phyloP scores from a whole-genome alignment of 192 early-diverging fungal genomes.

The Coemansia sp. region DNA sequence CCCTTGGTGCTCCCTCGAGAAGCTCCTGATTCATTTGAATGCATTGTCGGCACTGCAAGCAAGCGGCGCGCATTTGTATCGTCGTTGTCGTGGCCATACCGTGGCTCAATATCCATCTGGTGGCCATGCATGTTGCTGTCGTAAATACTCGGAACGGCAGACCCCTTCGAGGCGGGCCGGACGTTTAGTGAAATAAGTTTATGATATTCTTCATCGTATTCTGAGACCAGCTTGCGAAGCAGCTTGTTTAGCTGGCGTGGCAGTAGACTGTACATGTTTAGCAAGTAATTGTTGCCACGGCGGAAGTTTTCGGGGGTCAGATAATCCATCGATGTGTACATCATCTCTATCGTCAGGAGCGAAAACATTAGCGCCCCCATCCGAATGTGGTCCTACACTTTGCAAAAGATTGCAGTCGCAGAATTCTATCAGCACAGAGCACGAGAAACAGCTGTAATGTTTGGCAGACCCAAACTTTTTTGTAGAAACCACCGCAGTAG shows the following conservation, averaged over 20 bases:
- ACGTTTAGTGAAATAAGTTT: constrained; percentile 22
- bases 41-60: not conserved
- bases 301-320: constrained; percentile 42
- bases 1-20: not conserved
- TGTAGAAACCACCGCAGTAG: not conserved
- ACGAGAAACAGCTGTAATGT: not conserved
- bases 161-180: not conserved
- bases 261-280: constrained; percentile 41
- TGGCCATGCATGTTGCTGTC: not conserved
- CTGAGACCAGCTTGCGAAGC: constrained; percentile 25
- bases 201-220: constrained; percentile 46
- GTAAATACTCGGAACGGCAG: constrained; percentile 1
- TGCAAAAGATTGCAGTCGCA: no score
- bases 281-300: constrained; percentile 45
- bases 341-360: constrained; percentile 52
- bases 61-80: not conserved
- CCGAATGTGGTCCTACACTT: constrained; percentile 43
- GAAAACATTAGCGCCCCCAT: constrained; percentile 53
- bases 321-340: constrained; percentile 57
- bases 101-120: not conserved
- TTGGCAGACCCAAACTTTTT: constrained; percentile 2
- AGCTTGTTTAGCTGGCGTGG: constrained; percentile 34
- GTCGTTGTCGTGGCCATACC: not conserved
- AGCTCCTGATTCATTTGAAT: not conserved
- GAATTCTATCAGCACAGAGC: no score